Base-by-base conservation (phyloP, 345 rosid genomes). In the Mercurialis annua region DNA sequence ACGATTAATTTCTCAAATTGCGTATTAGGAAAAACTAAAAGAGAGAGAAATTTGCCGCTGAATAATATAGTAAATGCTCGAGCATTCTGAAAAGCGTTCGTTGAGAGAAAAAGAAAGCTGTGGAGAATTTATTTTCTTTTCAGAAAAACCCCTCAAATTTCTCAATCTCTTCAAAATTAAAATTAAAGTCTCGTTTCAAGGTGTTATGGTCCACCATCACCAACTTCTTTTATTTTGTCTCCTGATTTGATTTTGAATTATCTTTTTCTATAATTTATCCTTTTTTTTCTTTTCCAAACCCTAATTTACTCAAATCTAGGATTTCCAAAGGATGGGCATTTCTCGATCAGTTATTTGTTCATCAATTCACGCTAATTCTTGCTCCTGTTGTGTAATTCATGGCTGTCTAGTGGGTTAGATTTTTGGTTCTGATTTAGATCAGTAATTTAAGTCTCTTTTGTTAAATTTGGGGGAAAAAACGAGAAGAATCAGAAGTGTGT, bases 51-150 rank as follows among this genome's bases (percentile, higher is more conserved):
- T 40, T 3, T 40, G 1, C 44, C 44, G 11, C 11, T 40, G 40
- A 34, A 34, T 34, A 4, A 34, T 9, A 34, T 34, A 40, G 11
- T 36, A 36, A 36, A 36, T 36, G 40, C 9, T 9, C 9, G 10
- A 40, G 44, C 10, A 9, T 34, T 40, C 11, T 40, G 8, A 40
- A 40, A 17, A 5, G 40, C 4, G 29, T 36, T 65, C 4, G 69
- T 52, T 65, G 69, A 65, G 48, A 27, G 57, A 50, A 65, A 51
- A 51, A 0, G 68, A 52, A 65, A 65, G 20, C 53, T 21, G 12
- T 20, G 20, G 21, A 46, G n/a, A 48, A 11, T n/a, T n/a, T n/a
- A n/a, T n/a, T n/a, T n/a, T n/a, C n/a, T n/a, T n/a, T n/a, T n/a
- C n/a, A 6, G 1, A 21, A 59, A 21, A 38, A 21, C 38, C 10